Percentiles rank a stretch among this genome's conserved stretches.
Conservation (phyloP, 2,329 filamentous ascomycete species). For the Neofusicoccum laricinum region DNA sequence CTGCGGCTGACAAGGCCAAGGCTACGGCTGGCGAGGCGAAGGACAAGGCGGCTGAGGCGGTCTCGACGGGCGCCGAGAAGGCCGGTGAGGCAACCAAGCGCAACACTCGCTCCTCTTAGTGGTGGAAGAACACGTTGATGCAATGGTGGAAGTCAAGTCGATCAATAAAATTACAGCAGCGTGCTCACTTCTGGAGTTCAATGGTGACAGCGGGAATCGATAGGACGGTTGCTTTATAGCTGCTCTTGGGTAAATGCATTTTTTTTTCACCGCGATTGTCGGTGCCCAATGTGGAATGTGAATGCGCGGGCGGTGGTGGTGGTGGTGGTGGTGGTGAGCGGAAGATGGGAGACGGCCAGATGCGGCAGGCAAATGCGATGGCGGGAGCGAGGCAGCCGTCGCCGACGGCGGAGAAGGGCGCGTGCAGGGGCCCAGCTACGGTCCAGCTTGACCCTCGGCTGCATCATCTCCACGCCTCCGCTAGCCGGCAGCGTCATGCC, state of each 20-base stretch:
- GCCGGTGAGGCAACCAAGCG: conserved; percentile 66
- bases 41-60: conserved; percentile 67
- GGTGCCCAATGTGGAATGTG: not conserved
- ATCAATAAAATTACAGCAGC: conserved; percentile 4
- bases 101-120: conserved; percentile 44
- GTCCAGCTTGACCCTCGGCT: conserved; percentile 1
- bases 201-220: not conserved
- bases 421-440: not conserved
- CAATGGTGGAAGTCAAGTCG: not conserved
- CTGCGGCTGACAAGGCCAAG: conserved; percentile 73
- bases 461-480: not conserved
- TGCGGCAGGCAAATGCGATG: not conserved
- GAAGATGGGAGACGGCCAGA: too few species aligned
- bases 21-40: conserved; percentile 63
- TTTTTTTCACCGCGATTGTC: not conserved
- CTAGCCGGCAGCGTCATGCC: conserved; percentile 12
- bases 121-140: conserved; percentile 22
- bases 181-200: conserved; percentile 5
- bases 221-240: not conserved
- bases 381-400: not conserved
- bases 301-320: not conserved
- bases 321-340: not conserved
- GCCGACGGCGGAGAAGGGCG: conserved; percentile 2
- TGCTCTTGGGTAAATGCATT: conserved; percentile 12
- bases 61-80: conserved; percentile 65